These are phyloP conservation scores for Macrolepiota dolichaula DNA, from an alignment of 768 basidiomycete genomes.

Conservation along the genomic window DNA sequence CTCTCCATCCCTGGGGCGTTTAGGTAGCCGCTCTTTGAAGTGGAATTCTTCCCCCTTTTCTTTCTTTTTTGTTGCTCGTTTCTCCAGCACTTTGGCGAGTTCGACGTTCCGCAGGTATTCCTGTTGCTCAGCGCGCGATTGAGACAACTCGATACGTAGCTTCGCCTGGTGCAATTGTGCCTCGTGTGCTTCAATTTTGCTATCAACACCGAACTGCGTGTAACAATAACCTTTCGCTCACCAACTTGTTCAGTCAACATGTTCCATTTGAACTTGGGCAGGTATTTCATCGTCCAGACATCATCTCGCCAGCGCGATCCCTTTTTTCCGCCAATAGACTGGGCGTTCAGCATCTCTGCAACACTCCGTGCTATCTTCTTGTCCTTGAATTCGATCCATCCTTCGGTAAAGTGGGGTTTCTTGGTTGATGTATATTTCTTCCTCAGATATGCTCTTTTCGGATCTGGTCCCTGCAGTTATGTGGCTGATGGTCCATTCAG, in stretches of 20 bases:
- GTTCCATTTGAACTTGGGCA: slow-evolving; percentile 97
- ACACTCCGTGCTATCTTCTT: slow-evolving; percentile 87
- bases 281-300: slow-evolving; percentile 99
- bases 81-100: slow-evolving; percentile 80
- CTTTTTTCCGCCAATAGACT: slow-evolving; percentile 93
- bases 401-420: slow-evolving; percentile 88
- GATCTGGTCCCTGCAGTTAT: slow-evolving; percentile 41
- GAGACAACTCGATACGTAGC: slow-evolving; percentile 87
- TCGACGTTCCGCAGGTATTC: slow-evolving; percentile 95
- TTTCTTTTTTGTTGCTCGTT: slow-evolving; percentile 66
- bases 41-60: slow-evolving; percentile 54
- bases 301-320: slow-evolving; percentile 91
- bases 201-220: background rate
- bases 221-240: slow-evolving; percentile 37
- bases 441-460: slow-evolving; percentile 83
- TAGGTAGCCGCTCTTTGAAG: slow-evolving; percentile 26
- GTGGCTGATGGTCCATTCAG: background rate
- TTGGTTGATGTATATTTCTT: slow-evolving; percentile 80
- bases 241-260: slow-evolving; percentile 99
- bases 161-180: slow-evolving; percentile 84
- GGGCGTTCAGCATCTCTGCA: slow-evolving; percentile 94
- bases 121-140: slow-evolving; percentile 84
- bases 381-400: slow-evolving; percentile 98
- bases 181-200: slow-evolving; percentile 72
- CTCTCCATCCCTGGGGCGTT: slow-evolving; percentile 22